phyloP scores from a whole-genome alignment of 257 asterid species.

The Solanum chmielewskii region DNA sequence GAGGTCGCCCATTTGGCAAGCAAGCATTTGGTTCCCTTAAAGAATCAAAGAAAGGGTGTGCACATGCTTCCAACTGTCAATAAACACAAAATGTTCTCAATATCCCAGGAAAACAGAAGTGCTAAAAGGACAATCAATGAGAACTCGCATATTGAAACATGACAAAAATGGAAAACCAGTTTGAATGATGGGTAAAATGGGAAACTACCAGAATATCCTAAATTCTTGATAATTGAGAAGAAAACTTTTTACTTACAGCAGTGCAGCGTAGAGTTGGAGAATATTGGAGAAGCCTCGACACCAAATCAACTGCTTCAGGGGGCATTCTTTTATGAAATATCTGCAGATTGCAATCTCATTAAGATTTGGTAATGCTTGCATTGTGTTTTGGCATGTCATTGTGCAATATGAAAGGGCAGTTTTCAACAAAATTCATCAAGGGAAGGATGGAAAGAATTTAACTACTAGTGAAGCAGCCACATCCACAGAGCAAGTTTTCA shows the following conservation, averaged over 20 bases:
- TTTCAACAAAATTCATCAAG: neutral
- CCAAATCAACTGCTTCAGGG: constrained; percentile 72
- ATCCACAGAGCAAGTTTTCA: neutral
- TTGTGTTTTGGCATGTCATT: neutral
- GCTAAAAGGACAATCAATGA: neutral
- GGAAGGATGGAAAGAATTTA: neutral
- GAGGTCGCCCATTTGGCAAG: constrained; percentile 59
- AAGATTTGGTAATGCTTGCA: neutral
- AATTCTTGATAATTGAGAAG: neutral
- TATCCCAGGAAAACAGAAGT: neutral
- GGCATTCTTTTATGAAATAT: constrained; percentile 66
- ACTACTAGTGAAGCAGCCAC: neutral
- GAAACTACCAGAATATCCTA: neutral
- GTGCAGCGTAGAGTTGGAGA: constrained; percentile 83
- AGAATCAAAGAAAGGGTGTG: constrained; percentile 79
- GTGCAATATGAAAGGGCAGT: neutral
- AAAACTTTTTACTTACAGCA: constrained; percentile 45
- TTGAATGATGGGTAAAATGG: neutral
- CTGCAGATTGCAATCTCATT: constrained; percentile 16
- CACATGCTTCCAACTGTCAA: constrained; percentile 83
- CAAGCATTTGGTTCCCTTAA: constrained; percentile 52
- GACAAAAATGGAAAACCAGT: neutral
- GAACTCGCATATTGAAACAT: neutral
- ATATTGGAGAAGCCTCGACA: constrained; percentile 83
- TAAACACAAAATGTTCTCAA: neutral